Base-by-base conservation (phyloP, 2,329 filamentous ascomycete genomes). In the Ophiocordyceps unilateralis region DNA sequence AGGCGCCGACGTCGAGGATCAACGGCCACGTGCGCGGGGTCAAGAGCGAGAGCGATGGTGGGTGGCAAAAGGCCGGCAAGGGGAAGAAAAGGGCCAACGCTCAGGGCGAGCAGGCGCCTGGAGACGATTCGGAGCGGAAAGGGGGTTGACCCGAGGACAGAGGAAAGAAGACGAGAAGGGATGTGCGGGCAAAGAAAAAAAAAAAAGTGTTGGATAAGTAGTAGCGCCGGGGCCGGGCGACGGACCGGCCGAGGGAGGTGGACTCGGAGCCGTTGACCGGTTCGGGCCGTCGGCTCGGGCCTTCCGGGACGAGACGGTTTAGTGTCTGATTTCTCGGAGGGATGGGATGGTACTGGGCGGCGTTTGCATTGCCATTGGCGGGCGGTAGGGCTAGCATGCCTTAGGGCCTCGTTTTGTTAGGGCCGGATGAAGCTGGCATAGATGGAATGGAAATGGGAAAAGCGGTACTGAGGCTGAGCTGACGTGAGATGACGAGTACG, bases 41-140 rank as follows among this genome's bases (percentile, higher is more conserved):
- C 20, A 76, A 72, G 56, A 76, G 70, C 48, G 74, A 77, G 51
- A 68, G 63, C 23, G 67, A 69, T 12, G 55, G 61, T 26, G 66
- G 60, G 2, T 81, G 76, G 76, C 76, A 79, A 47, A 77, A 77
- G 53, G 67, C 72, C 15, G 60, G 62, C 19, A 76, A 75, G 49
- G 54, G 56, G 15, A 53, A 58, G 44, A 77, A 74, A 53, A 64
- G 64, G 52, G 55, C 66, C 44, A 60, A 58, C 4, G 54, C 55
- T 36, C 65, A 67, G 23, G 63, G 65, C 46, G 76, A 81, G 55
- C 66, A 68, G 54, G 62, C 61, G 19, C 76, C 76, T 3, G 74
- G 68, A 56, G 68, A 76, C 43, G 70, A 72, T 12, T 70, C 68
- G 2, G 76, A 80, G 46, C 70, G 76, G 45, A 80, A 79, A 51